These are phyloP conservation scores for Hyphopichia buzzinii DNA, from an alignment of 1,139 yeast genomes.

Conservation along the genomic window DNA sequence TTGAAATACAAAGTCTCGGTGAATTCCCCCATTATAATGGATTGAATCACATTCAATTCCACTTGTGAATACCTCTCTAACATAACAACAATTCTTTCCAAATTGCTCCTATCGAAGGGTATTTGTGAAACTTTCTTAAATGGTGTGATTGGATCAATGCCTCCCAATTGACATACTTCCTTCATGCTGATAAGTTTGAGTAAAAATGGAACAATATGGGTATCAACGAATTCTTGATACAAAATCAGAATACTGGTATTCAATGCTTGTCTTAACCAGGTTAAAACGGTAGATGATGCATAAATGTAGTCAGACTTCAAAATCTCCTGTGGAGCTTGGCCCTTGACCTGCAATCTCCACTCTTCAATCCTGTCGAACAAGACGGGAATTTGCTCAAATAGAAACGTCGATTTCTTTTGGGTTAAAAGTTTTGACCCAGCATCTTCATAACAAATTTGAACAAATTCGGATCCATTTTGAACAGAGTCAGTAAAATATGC, in stretches of 20 bases:
- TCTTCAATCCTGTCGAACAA: constrained; percentile 44
- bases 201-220: constrained; percentile 66
- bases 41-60: constrained; percentile 62
- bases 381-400: constrained; percentile 23
- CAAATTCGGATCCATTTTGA: constrained; percentile 41
- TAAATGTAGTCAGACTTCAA: constrained; percentile 47
- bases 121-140: constrained; percentile 60
- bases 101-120: constrained; percentile 44
- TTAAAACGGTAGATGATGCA: constrained; percentile 44
- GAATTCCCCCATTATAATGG: constrained; percentile 64
- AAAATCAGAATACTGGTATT: constrained; percentile 40
- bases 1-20: constrained; percentile 74
- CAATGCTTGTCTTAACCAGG: constrained; percentile 43
- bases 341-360: constrained; percentile 37
- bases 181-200: constrained; percentile 65
- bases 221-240: constrained; percentile 36
- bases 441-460: constrained; percentile 32
- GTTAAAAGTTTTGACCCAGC: constrained; percentile 14
- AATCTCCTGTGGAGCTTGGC: constrained; percentile 43
- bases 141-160: constrained; percentile 53
- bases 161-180: constrained; percentile 79
- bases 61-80: constrained; percentile 45
- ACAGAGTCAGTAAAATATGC: constrained; percentile 52
- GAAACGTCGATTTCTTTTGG: constrained; percentile 20
- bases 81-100: constrained; percentile 49